Evolutionary conservation across 1,284 basidiomycete genomes (phyloP).

Genomic region (Meripilus lineatus): DNA sequence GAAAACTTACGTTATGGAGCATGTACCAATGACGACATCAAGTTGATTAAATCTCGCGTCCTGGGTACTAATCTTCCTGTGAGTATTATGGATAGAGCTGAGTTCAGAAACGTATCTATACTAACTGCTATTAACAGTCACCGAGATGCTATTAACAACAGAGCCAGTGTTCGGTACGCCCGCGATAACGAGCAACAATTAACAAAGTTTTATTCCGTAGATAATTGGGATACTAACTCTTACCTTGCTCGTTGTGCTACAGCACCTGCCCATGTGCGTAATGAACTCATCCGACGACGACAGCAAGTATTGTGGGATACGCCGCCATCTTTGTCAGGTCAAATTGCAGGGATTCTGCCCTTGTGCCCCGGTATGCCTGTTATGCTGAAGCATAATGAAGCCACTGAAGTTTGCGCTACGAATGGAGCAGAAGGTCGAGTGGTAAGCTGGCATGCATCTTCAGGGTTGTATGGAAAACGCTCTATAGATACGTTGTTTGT

Average conservation of each 20-base stretch:
- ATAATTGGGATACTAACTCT: constrained; percentile 10
- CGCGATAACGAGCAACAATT: constrained; percentile 22
- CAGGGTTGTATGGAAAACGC: constrained; percentile 11
- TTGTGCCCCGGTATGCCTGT: constrained; percentile 37
- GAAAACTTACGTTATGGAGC: no score
- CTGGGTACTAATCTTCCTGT: neutral
- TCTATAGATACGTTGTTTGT: constrained; percentile 34
- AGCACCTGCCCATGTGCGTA: no score
- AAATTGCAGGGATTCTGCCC: constrained; percentile 25
- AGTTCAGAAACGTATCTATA: constrained; percentile 27
- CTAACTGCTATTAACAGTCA: constrained; percentile 31
- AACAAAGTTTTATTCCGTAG: constrained; percentile 25
- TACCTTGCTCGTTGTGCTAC: no score
- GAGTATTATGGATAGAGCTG: neutral
- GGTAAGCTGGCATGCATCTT: constrained; percentile 24
- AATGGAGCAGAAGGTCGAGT: constrained; percentile 32
- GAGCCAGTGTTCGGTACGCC: constrained; percentile 25
- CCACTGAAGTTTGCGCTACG: no score
- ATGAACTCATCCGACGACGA: no score
- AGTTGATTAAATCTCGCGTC: neutral
- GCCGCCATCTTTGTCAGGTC: constrained; percentile 14
- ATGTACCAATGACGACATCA: neutral
- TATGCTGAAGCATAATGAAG: constrained; percentile 32
- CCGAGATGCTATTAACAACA: no score
- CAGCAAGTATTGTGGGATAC: constrained; percentile 28